Conservation (phyloP, 2,329 filamentous ascomycete species). For the Verticillium longisporum region DNA sequence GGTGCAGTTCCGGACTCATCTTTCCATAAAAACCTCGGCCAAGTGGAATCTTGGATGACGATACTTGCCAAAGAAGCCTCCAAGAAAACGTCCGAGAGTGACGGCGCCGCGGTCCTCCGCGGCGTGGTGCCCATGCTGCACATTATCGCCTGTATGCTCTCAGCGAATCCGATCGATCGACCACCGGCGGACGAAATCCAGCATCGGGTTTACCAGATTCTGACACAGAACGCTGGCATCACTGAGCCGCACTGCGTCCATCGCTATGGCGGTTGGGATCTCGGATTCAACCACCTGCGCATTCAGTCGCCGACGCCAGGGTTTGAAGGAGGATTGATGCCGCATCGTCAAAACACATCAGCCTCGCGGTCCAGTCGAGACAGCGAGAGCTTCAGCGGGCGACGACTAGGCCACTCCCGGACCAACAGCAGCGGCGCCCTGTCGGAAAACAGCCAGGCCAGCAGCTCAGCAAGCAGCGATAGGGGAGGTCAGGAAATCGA, state of each 20-base stretch:
- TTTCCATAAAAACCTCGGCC: constrained; percentile 64
- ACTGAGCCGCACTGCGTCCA: constrained; percentile 48
- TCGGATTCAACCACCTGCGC: constrained; percentile 19
- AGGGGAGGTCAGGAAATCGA: neutral
- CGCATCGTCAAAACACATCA: constrained; percentile 7
- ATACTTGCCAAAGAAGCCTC: constrained; percentile 51
- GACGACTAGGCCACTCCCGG: constrained; percentile 20
- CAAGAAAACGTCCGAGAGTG: constrained; percentile 31
- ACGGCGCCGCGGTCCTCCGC: constrained; percentile 38
- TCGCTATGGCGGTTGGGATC: constrained; percentile 30
- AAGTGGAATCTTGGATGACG: constrained; percentile 63
- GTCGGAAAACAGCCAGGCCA: constrained; percentile 26
- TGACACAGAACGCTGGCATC: constrained; percentile 40
- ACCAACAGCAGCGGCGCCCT: constrained; percentile 25
- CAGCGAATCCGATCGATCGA: constrained; percentile 42
- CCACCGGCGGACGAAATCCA: constrained; percentile 46
- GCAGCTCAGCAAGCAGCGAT: constrained; percentile 14
- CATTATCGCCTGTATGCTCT: constrained; percentile 48
- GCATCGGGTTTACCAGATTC: constrained; percentile 42
- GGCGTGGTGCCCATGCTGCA: constrained; percentile 46
- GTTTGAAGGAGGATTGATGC: constrained; percentile 5
- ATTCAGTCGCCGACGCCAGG: constrained; percentile 8
- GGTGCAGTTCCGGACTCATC: constrained; percentile 61
- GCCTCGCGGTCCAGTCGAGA: constrained; percentile 9
- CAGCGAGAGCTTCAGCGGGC: constrained; percentile 12